Conservation (phyloP, 2,329 filamentous ascomycete species). For the Juglanconis oblonga region DNA sequence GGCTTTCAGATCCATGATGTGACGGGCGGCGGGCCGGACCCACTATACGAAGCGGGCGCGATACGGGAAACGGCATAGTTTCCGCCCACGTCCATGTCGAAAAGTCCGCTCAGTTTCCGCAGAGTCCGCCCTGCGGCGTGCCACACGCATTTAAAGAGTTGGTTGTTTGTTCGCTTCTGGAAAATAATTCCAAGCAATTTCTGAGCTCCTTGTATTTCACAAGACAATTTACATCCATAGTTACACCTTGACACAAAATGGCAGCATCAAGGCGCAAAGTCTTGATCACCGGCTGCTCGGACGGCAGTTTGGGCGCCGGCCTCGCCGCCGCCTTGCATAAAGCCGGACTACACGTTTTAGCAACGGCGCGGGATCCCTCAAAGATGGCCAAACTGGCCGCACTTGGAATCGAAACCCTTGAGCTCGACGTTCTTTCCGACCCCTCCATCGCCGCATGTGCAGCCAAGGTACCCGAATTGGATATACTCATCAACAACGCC, state of each 20-base stretch:
- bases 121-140: too few species aligned
- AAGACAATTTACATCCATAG: neutral
- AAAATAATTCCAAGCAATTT: neutral
- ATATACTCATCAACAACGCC: slow-evolving; percentile 12
- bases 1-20: too few species aligned
- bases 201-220: too few species aligned
- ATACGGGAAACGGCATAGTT: neutral
- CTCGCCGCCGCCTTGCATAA: slow-evolving; percentile 36
- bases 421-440: slow-evolving; percentile 37
- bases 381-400: slow-evolving; percentile 30
- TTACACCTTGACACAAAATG: neutral
- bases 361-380: slow-evolving; percentile 34
- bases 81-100: neutral
- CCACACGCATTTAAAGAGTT: too few species aligned
- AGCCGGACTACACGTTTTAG: slow-evolving; percentile 37
- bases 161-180: too few species aligned
- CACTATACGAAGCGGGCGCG: neutral
- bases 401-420: slow-evolving; percentile 34
- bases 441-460: slow-evolving; percentile 32
- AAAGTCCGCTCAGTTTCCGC: too few species aligned
- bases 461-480: neutral
- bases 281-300: slow-evolving; percentile 36
- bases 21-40: too few species aligned
- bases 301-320: slow-evolving; percentile 37
- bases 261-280: slow-evolving; percentile 18